Conservation (phyloP, 2,329 filamentous ascomycete genomes). For the Raffaelea ambrosiae region DNA sequence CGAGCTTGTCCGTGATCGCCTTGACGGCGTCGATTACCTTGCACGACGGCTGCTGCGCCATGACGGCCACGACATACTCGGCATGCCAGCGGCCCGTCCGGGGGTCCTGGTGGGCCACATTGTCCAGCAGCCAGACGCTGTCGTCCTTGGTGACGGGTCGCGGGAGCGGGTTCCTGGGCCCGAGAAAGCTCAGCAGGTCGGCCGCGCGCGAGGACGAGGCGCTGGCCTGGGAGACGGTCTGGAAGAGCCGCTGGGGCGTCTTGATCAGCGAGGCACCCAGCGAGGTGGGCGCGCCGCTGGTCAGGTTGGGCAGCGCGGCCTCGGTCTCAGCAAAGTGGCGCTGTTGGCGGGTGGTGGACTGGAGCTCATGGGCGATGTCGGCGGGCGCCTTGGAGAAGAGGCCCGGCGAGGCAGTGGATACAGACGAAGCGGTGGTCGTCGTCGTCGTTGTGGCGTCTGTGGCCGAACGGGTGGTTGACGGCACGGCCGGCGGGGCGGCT, state of each 20-base stretch:
- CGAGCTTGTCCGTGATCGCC: conserved; percentile 61
- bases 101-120: conserved; percentile 53
- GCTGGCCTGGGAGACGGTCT: neutral
- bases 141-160: conserved; percentile 55
- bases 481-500: neutral
- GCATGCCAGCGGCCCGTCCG: conserved; percentile 56
- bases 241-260: neutral
- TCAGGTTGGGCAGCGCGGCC: conserved; percentile 30
- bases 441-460: neutral
- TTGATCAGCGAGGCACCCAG: neutral
- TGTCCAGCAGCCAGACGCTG: conserved; percentile 83
- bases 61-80: conserved; percentile 77
- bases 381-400: conserved; percentile 1
- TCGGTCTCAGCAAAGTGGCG: conserved; percentile 43
- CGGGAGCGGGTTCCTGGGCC: conserved; percentile 47
- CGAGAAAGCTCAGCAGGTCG: conserved; percentile 40
- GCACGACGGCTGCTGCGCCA: conserved; percentile 61
- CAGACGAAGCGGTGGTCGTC: neutral
- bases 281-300: neutral
- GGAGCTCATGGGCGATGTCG: conserved; percentile 29
- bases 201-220: conserved; percentile 18
- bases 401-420: neutral
- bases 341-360: conserved; percentile 38
- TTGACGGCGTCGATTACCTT: conserved; percentile 60
- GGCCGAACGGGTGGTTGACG: neutral